These are phyloP conservation scores for Puccinia hordei DNA, from an alignment of 1,284 basidiomycete species.

Conservation along the genomic window DNA sequence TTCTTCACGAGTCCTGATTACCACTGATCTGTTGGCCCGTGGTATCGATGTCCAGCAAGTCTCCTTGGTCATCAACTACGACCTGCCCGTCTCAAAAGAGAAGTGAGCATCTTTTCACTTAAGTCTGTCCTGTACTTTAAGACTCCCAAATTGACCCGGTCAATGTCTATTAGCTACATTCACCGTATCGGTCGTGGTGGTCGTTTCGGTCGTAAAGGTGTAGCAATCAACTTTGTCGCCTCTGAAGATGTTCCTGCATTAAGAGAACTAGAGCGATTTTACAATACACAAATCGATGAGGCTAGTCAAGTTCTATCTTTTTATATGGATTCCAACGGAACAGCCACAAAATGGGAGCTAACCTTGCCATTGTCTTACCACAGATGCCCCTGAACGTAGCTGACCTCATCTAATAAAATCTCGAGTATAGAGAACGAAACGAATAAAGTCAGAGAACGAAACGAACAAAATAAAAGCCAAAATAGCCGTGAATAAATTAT, in stretches of 20 bases:
- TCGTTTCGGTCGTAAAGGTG: constrained; percentile 91
- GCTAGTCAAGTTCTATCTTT: constrained; percentile 6
- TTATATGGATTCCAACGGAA: constrained; percentile 42
- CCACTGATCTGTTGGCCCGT: constrained; percentile 97
- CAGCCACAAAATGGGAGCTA: constrained; percentile 55
- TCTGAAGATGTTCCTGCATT: constrained; percentile 37
- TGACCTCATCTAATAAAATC: constrained; percentile 56
- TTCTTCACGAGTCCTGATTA: constrained; percentile 91
- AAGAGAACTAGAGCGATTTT: constrained; percentile 45
- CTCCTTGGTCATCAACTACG: constrained; percentile 96
- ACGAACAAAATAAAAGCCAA: neutral
- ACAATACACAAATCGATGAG: constrained; percentile 51
- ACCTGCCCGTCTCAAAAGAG: constrained; percentile 67
- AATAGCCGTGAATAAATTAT: constrained; percentile 24
- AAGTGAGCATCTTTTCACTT: constrained; percentile 19
- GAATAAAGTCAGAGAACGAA: constrained; percentile 2
- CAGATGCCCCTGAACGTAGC: constrained; percentile 60
- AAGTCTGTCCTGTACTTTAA: constrained; percentile 52
- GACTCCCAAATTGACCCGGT: constrained; percentile 64
- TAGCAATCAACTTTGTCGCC: constrained; percentile 53
- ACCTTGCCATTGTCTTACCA: constrained; percentile 56
- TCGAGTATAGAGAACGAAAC: constrained; percentile 17
- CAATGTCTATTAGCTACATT: constrained; percentile 87
- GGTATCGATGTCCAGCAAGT: constrained; percentile 99
- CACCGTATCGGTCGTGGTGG: constrained; percentile 95